Base-by-base conservation (phyloP, 2,329 filamentous ascomycete species). In the Venturia effusa region DNA sequence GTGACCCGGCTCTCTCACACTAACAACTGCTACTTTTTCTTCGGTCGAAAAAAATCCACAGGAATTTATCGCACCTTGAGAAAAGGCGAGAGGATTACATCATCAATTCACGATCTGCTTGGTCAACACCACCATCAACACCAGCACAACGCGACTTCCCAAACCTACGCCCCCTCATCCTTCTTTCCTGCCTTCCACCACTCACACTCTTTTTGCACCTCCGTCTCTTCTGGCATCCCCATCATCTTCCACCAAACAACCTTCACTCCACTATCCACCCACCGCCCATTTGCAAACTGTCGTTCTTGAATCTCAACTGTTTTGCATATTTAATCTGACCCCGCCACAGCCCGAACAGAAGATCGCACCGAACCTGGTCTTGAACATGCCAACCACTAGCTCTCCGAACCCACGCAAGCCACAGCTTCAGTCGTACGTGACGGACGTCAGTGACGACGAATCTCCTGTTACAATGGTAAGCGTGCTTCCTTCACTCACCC, bases 1-100 rank as follows among this genome's bases (percentile, higher is more conserved):
- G 51, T 57, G 51, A 57, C 51, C 51, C 30, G 51, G 51, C 51
- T n/a, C n/a, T n/a, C n/a, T n/a, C n/a, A n/a, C n/a, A n/a, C n/a
- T n/a, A n/a, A n/a, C n/a, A n/a, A n/a, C n/a, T n/a, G n/a, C n/a
- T n/a, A n/a, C n/a, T n/a, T n/a, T n/a, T n/a, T n/a, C n/a, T n/a
- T n/a, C n/a, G n/a, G n/a, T n/a, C n/a, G n/a, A n/a, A n/a, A n/a
- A n/a, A 37, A 37, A 37, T 11, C 45, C 27, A 24, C 22, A 15
- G 22, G 45, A 51, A 4, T 2, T 3, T 6, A 15, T 13, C 22
- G 1, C 6, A 6, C 4, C 17, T 51, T 22, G 11, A 10, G 11
- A 24, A 51, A 11, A 51, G 10, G 8, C 22, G 22, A 51, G 10
- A 51, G 8, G 22, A 27, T 51, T 51, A 51, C 45, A 51, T 51